phyloP scores from a whole-genome alignment of 305 asterid genomes.

The Fraxinus baroniana region DNA sequence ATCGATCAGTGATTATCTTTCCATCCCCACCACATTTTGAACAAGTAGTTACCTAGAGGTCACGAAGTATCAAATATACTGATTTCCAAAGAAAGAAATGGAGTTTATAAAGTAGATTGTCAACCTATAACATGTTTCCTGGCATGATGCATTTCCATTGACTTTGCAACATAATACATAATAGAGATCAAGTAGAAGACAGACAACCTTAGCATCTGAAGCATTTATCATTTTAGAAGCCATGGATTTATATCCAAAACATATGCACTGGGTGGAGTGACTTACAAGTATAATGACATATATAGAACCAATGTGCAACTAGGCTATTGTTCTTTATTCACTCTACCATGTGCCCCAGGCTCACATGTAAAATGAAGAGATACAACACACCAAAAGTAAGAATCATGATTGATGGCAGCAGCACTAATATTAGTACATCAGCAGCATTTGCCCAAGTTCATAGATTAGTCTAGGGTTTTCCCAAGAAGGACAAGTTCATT shows the following conservation, averaged over 20 bases:
- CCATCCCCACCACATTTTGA: slow-evolving; percentile 82
- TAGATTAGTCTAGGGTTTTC: neutral
- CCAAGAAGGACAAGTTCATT: neutral
- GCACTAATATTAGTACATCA: neutral
- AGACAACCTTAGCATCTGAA: neutral
- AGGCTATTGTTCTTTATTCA: neutral
- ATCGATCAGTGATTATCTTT: slow-evolving; percentile 70
- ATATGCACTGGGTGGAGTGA: neutral
- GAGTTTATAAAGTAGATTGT: slow-evolving; percentile 10
- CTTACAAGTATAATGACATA: neutral
- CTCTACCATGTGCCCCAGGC: neutral
- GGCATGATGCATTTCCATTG: slow-evolving; percentile 5
- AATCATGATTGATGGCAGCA: neutral
- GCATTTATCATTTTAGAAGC: neutral
- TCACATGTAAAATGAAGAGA: neutral
- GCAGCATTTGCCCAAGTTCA: neutral
- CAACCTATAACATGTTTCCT: slow-evolving; percentile 3
- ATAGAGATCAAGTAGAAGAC: neutral
- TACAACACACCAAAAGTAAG: neutral
- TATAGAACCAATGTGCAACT: neutral
- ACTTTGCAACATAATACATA: slow-evolving; percentile 7
- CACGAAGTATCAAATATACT: slow-evolving; percentile 53
- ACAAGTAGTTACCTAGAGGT: slow-evolving; percentile 81
- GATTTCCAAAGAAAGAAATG: slow-evolving; percentile 34
- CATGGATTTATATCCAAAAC: neutral